A percentile compares a stretch with the other conserved stretches of the same genome.
These are phyloP conservation scores for Apiospora phragmitis DNA, from an alignment of 2,329 filamentous ascomycete genomes.

Conservation along the genomic window DNA sequence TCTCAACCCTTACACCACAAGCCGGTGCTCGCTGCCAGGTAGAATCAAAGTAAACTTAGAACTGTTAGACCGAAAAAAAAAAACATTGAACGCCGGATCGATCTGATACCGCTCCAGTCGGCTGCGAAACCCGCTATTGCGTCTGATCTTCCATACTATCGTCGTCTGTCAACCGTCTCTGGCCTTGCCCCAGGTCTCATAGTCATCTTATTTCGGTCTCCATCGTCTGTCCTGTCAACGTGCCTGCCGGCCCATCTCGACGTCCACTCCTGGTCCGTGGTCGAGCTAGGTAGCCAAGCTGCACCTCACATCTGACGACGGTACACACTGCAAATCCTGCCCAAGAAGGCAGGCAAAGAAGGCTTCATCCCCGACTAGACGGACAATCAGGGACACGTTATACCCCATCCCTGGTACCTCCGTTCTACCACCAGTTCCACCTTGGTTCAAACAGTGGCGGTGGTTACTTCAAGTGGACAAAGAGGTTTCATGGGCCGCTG, in stretches of 20 bases:
- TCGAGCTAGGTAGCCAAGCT: background rate
- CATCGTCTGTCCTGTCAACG: background rate
- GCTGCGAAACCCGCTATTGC: slow-evolving; percentile 38
- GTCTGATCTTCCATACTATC: slow-evolving; percentile 9
- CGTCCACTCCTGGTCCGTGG: background rate
- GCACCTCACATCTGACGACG: background rate
- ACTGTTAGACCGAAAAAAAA: slow-evolving; percentile 11
- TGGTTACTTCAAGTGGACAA: slow-evolving; percentile 22
- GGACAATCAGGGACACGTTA: background rate
- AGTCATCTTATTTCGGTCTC: background rate
- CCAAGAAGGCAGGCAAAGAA: background rate
- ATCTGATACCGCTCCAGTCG: slow-evolving; percentile 39
- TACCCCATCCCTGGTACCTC: background rate
- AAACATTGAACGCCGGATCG: slow-evolving; percentile 22
- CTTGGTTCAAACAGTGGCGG: slow-evolving; percentile 6
- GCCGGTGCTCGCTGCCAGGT: slow-evolving; percentile 12
- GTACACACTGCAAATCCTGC: background rate
- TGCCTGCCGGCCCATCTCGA: background rate
- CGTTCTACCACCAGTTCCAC: slow-evolving; percentile 7
- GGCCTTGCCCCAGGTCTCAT: slow-evolving; percentile 2
- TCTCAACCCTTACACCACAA: slow-evolving; percentile 38
- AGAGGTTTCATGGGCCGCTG: slow-evolving; percentile 40
- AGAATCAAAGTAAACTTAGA: slow-evolving; percentile 30
- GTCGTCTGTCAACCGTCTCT: slow-evolving; percentile 4
- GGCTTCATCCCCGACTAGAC: slow-evolving; percentile 4